Evolutionary conservation across 2,329 filamentous ascomycete genomes (phyloP).

Genomic region (Acephala macrosclerotiorum): DNA sequence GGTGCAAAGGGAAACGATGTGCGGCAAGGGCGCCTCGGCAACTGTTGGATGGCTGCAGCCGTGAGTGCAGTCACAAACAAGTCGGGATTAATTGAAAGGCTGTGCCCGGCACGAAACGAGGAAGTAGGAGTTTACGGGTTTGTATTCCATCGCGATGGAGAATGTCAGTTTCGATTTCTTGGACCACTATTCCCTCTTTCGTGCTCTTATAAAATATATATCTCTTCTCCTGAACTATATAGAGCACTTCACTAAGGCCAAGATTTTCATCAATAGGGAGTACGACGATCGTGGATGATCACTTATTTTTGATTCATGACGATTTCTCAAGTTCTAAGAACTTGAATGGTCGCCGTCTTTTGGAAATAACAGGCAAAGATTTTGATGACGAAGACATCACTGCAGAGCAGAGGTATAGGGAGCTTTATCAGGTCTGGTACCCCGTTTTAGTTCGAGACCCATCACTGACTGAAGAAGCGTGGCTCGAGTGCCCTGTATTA

Average conservation of each 20-base stretch:
- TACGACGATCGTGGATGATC: slow-evolving; percentile 89
- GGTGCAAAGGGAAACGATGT: slow-evolving; percentile 76
- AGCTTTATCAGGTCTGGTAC: not conserved
- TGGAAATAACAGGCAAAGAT: not conserved
- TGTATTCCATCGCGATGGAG: slow-evolving; percentile 85
- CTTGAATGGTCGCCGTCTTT: not conserved
- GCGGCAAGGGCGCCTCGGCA: slow-evolving; percentile 77
- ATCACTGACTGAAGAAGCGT: not conserved
- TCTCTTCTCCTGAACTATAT: no score
- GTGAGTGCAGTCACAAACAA: slow-evolving; percentile 60
- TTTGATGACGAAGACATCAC: slow-evolving; percentile 51
- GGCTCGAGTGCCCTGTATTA: slow-evolving; percentile 82
- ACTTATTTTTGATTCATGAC: slow-evolving; percentile 81
- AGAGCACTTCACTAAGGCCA: no score
- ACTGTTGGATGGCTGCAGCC: slow-evolving; percentile 88
- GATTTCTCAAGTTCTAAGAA: slow-evolving; percentile 61
- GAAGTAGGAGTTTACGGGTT: slow-evolving; percentile 86
- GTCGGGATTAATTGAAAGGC: slow-evolving; percentile 54
- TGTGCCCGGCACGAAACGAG: slow-evolving; percentile 46
- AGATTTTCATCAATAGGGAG: no score
- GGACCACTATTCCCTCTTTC: no score
- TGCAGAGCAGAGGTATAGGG: slow-evolving; percentile 55
- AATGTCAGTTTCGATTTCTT: no score
- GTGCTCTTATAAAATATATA: no score
- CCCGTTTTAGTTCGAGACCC: not conserved